Evolutionary conservation across 2,329 filamentous ascomycete genomes (phyloP), one percentile per base, ranked within the genome.

Genomic region (Phoma herbarum): DNA sequence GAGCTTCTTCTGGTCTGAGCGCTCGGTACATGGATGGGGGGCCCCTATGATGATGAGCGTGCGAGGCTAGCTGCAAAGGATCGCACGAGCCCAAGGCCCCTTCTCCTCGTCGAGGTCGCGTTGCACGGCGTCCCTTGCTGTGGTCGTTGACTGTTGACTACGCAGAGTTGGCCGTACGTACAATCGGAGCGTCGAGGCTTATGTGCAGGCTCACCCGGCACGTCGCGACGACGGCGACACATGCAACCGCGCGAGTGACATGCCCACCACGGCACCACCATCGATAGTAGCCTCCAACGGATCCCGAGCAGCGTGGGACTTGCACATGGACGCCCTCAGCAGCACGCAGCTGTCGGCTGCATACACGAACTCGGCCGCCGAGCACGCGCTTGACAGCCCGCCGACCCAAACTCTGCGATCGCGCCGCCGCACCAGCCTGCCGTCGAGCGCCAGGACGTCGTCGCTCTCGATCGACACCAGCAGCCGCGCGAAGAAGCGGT

Each of bases 351-450:
- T 39, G 39, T 7, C 31, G 18, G 52, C 25, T 14, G 22, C 29
- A 29, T 20, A 22, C 25, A 20, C 51, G 20, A 20, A n/a, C 22
- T 16, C 37, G 37, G 23, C 26, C 29, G 35, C 35, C n/a, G 35
- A 37, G 8, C n/a, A 20, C 35, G 35, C 35, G 35, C 35, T 18
- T 20, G 51, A 68, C 47, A 57, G 69, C 57, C 47, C 51, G 31
- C 57, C 67, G 57, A 64, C 41, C 63, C 71, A 67, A 37, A 68
- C 62, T 60, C 52, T 67, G 53, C 64, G 64, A 35, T 59, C 66
- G 60, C 71, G 72, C 44, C 70, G 74, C 26, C 68, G 69, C 43
- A 64, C 66, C 58, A 74, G 73, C 52, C 68, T 70, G 33, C 70
- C 73, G 20, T 60, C 68, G 20, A 54, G 62, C 22, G 56, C 57